phyloP scores from a whole-genome alignment of 805 yeast genomes.

The Dipodascus albidus region DNA sequence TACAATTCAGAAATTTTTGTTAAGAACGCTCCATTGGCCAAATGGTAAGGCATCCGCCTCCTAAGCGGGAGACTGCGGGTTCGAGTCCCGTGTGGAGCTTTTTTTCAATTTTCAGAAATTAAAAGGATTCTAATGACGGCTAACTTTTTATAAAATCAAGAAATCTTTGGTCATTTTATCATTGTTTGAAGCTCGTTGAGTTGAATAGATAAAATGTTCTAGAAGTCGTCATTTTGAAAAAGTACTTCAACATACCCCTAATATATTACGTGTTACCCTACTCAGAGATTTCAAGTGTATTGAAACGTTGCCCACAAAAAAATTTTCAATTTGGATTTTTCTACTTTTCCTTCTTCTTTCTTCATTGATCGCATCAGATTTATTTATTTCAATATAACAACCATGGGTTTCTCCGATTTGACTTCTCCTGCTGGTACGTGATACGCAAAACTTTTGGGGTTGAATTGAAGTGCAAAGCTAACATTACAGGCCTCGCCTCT shows the following conservation, averaged over 20 bases:
- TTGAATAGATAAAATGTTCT: too few species aligned
- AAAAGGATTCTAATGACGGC: too few species aligned
- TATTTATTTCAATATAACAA: background rate
- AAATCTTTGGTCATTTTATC: too few species aligned
- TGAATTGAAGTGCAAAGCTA: background rate
- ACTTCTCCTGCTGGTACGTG: slow-evolving; percentile 32
- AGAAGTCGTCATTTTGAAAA: slow-evolving; percentile 1
- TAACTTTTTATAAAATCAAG: too few species aligned
- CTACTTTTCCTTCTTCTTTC: slow-evolving; percentile 1
- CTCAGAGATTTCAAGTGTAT: background rate
- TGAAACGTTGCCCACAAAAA: background rate
- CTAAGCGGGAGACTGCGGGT: slow-evolving; percentile 61
- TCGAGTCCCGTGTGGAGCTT: slow-evolving; percentile 55
- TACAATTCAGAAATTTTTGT: background rate
- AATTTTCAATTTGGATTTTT: background rate
- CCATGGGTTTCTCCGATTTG: slow-evolving; percentile 20
- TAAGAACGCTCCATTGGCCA: slow-evolving; percentile 39
- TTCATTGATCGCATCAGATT: slow-evolving; percentile 2
- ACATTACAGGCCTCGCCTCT: slow-evolving; percentile 40
- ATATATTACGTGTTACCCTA: background rate
- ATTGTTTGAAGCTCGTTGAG: too few species aligned
- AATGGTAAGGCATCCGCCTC: slow-evolving; percentile 62
- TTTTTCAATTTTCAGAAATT: slow-evolving; percentile 2
- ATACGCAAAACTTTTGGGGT: slow-evolving; percentile 17
- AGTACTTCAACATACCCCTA: slow-evolving; percentile 1